Evolutionary conservation across 2,329 filamentous ascomycete genomes (phyloP).

Genomic region (Ophiostoma triangulosporum): DNA sequence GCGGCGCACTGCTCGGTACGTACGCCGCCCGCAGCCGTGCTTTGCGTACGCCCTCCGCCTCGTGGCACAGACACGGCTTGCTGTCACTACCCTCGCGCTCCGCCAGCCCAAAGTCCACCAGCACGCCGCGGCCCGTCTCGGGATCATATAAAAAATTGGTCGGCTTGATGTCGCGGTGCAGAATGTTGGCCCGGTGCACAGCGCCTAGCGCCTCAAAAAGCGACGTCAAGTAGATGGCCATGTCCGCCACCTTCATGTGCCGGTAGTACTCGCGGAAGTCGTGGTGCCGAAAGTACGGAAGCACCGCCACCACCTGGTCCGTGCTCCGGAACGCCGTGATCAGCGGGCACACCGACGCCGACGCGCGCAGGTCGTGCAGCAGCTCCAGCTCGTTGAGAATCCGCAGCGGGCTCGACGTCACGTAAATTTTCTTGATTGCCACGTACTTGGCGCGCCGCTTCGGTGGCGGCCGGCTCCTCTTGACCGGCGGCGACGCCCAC

Average conservation of each 20-base stretch:
- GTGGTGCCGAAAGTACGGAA: constrained; percentile 90
- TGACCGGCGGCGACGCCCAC: constrained; percentile 57
- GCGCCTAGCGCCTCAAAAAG: constrained; percentile 74
- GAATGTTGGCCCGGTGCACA: constrained; percentile 71
- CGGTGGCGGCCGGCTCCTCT: constrained; percentile 17
- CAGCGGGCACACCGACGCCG: constrained; percentile 76
- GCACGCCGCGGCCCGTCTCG: constrained; percentile 63
- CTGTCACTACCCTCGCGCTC: constrained; percentile 67
- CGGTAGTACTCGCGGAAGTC: constrained; percentile 95
- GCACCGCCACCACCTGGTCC: constrained; percentile 87
- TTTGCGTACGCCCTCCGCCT: constrained; percentile 48
- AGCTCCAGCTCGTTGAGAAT: constrained; percentile 96
- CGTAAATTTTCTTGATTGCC: constrained; percentile 98
- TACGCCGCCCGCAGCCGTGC: constrained; percentile 44
- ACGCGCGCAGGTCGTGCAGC: constrained; percentile 72
- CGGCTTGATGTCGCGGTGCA: constrained; percentile 93
- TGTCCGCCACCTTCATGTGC: constrained; percentile 73
- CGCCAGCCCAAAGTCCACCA: constrained; percentile 98
- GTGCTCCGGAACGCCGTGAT: constrained; percentile 93
- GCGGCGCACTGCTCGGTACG: constrained; percentile 28
- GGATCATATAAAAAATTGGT: constrained; percentile 96
- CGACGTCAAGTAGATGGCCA: constrained; percentile 77
- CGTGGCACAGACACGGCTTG: constrained; percentile 71
- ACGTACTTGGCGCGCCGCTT: constrained; percentile 58
- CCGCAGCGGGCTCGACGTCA: constrained; percentile 83